A percentile compares a stretch with the other conserved stretches of the same genome.
These are phyloP conservation scores for Colletotrichum tofieldiae DNA, from an alignment of 2,329 filamentous ascomycete species.

Conservation along the genomic window DNA sequence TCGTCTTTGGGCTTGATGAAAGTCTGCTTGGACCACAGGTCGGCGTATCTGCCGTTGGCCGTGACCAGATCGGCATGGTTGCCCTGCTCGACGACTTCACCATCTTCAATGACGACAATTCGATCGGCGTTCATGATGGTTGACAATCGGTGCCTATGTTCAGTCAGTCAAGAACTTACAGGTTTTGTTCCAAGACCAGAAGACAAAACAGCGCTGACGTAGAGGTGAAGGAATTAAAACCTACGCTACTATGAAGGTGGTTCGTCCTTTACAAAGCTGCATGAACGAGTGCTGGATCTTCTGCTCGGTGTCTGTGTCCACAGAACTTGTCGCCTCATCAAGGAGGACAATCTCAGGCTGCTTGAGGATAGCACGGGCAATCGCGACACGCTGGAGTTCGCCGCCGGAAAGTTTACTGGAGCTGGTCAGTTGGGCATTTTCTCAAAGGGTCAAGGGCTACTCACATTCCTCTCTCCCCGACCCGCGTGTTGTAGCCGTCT, in stretches of 20 bases:
- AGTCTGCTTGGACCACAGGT: constrained; percentile 76
- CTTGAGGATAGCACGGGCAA: constrained; percentile 81
- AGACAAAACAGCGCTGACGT: too few relatives aligned
- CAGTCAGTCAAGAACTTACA: not conserved
- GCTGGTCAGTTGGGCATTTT: constrained; percentile 44
- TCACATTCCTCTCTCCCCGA: constrained; percentile 67
- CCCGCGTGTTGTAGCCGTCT: constrained; percentile 66
- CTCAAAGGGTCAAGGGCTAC: constrained; percentile 36
- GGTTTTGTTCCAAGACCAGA: not conserved
- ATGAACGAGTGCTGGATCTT: constrained; percentile 76
- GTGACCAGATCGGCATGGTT: constrained; percentile 72
- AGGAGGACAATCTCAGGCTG: constrained; percentile 82
- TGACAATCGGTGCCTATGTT: constrained; percentile 74
- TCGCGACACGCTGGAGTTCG: constrained; percentile 77
- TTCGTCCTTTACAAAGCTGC: constrained; percentile 72
- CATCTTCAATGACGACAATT: constrained; percentile 76
- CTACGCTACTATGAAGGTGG: constrained; percentile 77
- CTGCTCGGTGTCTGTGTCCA: constrained; percentile 79
- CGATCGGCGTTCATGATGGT: constrained; percentile 80
- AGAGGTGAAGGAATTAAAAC: constrained; percentile 46
- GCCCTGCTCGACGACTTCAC: constrained; percentile 75
- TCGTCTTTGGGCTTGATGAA: constrained; percentile 66
- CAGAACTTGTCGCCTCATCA: constrained; percentile 85
- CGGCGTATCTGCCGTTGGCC: constrained; percentile 73
- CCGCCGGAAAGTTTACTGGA: constrained; percentile 74